Evolutionary conservation across 2,329 filamentous ascomycete species (phyloP).

Genomic region (Colletotrichum kahawae): DNA sequence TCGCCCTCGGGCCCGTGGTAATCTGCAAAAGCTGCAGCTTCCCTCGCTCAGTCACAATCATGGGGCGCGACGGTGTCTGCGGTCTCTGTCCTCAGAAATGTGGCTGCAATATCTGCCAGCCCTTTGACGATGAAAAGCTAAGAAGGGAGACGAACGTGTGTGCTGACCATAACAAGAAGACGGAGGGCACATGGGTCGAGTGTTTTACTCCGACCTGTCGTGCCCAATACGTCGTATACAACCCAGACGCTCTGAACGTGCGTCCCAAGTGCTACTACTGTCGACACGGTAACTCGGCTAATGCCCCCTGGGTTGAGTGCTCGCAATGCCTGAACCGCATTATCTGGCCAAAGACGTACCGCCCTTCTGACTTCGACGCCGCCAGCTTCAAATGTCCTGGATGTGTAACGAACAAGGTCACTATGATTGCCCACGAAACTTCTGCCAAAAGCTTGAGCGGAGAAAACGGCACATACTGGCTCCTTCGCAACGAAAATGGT

Average conservation of each 20-base stretch:
- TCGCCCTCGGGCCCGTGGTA: constrained; percentile 46
- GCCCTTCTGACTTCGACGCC: constrained; percentile 34
- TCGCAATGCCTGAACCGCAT: constrained; percentile 47
- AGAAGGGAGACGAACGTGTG: constrained; percentile 33
- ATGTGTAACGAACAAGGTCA: constrained; percentile 38
- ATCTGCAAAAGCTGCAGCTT: constrained; percentile 46
- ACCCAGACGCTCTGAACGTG: constrained; percentile 42
- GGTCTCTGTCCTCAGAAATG: constrained; percentile 42
- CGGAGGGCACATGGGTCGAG: constrained; percentile 50
- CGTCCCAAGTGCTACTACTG: constrained; percentile 56
- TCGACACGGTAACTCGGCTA: constrained; percentile 31
- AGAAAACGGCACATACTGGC: constrained; percentile 49
- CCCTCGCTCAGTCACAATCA: constrained; percentile 55
- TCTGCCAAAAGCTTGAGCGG: constrained; percentile 38
- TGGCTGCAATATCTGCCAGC: constrained; percentile 24
- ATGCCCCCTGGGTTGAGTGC: constrained; percentile 50
- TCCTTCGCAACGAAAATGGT: constrained; percentile 44
- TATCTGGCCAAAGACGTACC: constrained; percentile 52
- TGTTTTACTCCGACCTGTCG: constrained; percentile 47
- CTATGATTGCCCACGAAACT: constrained; percentile 41
- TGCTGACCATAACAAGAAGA: constrained; percentile 32
- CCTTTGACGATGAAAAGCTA: constrained; percentile 26
- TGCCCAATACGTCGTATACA: constrained; percentile 56
- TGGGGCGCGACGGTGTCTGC: constrained; percentile 43
- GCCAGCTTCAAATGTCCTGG: constrained; percentile 44